Base-by-base conservation (phyloP, 305 asterid species). In the Withania somnifera region DNA sequence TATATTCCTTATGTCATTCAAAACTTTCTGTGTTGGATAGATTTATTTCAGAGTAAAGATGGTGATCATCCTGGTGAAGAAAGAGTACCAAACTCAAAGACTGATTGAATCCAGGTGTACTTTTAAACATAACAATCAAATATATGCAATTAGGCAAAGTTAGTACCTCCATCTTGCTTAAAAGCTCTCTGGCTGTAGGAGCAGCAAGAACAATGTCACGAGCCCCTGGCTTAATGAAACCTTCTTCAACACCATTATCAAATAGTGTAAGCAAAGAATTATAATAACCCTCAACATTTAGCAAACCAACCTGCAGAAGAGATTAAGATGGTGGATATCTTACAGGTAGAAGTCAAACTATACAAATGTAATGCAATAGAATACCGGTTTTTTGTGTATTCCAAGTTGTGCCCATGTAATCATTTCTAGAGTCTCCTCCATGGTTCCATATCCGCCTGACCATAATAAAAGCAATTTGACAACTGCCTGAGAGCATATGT, bases 401-500 rank as follows among this genome's bases (percentile, higher is more conserved):
- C 99, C 99, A 28, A 97, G 97, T 82, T 97, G 98, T 57, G 97
- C 95, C 99, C 99, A 97, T 75, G 99, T 97, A 79, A 97, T 97
- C 98, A 97, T 94, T 88, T 97, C 99, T 85, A 97, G 75, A 24
- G 90, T 78, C 88, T 97, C 99, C 84, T 97, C 99, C 99, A 97
- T 90, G 34, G 99, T 97, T 61, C 99, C 99, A 85, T 93, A 97
- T 80, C 99, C 99, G 75, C 99, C 99, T 97, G 86, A 77, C 63
- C 76, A 64, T 36, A 53, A 54, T 60, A 50, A 85, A 17, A 77
- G 69, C 86, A 85, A 78, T 69, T 15, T 56, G 4, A 4, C 34
- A 11, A 2, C 30, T 28, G 79, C 63, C 42, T 64, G 81, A 63
- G 36, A 26, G 77, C 76, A 47, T 11, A 28, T 69, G 36, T 19